Conservation (phyloP, 176 grass and related monocot species). For the Oryza coarctata region DNA sequence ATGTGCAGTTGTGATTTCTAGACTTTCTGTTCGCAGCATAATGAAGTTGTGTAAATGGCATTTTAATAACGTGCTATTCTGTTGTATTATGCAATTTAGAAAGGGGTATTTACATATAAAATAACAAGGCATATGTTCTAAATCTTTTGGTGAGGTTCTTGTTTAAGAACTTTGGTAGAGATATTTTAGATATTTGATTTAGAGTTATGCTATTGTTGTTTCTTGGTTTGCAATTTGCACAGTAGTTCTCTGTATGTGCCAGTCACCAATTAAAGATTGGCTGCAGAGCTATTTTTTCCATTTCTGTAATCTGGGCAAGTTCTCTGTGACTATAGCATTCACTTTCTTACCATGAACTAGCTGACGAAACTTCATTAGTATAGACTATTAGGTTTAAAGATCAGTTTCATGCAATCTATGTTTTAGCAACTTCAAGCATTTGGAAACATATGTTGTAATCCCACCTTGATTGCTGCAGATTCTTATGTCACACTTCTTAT, state of each 20-base stretch:
- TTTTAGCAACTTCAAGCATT: conserved; percentile 14
- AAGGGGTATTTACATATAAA: neutral
- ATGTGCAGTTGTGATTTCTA: neutral
- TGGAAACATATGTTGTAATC: neutral
- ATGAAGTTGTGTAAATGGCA: neutral
- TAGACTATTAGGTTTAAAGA: neutral
- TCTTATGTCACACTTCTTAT: conserved; percentile 35
- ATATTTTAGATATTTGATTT: conserved; percentile 12
- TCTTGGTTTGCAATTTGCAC: neutral
- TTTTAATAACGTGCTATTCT: neutral
- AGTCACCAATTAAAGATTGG: neutral
- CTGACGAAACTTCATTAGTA: neutral
- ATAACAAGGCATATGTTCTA: neutral
- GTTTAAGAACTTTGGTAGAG: conserved; percentile 4
- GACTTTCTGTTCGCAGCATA: neutral
- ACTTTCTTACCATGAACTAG: neutral
- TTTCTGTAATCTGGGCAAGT: neutral
- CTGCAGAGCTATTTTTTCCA: neutral
- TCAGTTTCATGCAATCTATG: neutral
- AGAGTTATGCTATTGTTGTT: neutral
- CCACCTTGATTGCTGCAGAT: conserved; percentile 11
- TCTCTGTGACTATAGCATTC: neutral
- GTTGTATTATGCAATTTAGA: neutral
- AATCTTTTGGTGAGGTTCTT: neutral
- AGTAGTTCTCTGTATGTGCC: neutral